Evolutionary conservation across 2,329 filamentous ascomycete species (phyloP).

Genomic region (Fusarium sp.): DNA sequence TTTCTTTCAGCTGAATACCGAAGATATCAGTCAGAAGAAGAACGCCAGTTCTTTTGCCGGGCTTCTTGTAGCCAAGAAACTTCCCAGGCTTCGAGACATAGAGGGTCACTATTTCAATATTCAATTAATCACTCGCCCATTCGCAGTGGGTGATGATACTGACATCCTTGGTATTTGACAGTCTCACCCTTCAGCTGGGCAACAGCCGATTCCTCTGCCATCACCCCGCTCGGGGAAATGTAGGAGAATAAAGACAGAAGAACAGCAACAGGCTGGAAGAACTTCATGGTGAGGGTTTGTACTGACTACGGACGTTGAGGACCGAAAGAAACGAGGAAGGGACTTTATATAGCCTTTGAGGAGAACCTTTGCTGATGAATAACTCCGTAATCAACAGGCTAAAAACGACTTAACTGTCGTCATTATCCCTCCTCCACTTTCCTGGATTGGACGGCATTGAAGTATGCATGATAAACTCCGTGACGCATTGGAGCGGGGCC

Average conservation of each 20-base stretch:
- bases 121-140: fast-evolving
- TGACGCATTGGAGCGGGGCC: not conserved
- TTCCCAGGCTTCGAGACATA: slow-evolving; percentile 24
- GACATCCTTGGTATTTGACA: slow-evolving; percentile 15
- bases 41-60: slow-evolving; percentile 15
- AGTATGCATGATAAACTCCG: not conserved
- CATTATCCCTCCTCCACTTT: not conserved
- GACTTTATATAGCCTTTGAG: not conserved
- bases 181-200: not conserved
- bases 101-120: slow-evolving; percentile 1
- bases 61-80: slow-evolving; percentile 6
- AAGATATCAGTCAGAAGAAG: slow-evolving; percentile 35
- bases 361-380: slow-evolving; percentile 1
- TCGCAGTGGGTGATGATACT: not conserved
- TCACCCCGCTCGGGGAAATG: not conserved
- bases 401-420: not conserved
- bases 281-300: slow-evolving; percentile 5
- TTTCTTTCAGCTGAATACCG: slow-evolving; percentile 21
- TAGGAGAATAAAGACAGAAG: slow-evolving; percentile 8
- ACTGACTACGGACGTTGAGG: not conserved
- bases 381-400: not conserved
- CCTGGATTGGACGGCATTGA: slow-evolving; percentile 6
- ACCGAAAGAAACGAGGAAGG: not conserved
- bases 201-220: slow-evolving; percentile 2
- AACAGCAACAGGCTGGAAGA: slow-evolving; percentile 10